Evolutionary conservation across 169 alveolate species (phyloP), one percentile per base, ranked within the genome.

Genomic region (Babesia bigemina): DNA sequence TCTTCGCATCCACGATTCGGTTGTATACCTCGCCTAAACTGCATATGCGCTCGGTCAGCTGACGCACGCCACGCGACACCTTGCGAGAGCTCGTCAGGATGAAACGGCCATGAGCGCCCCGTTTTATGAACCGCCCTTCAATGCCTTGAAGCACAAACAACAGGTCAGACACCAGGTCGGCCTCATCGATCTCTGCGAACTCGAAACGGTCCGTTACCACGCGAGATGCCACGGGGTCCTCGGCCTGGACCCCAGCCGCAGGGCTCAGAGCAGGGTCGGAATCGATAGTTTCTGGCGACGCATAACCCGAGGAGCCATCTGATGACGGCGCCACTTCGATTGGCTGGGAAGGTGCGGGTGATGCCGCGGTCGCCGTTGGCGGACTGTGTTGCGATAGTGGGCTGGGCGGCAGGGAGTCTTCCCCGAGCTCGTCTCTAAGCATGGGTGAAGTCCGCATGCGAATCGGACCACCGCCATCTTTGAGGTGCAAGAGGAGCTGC

Each of bases 41-140:
- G 39, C 66, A 60, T 24, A 71, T 79, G 70, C 75, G 73, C 16
- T 59, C 36, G 21, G 74, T 61, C 28, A 69, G 55, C 52, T 70
- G 67, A 13, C 75, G 60, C 16, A 67, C 73, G 33, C 76, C 75
- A 11, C 58, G 36, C 11, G 87, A 67, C 26, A 79, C 75, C 50
- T 69, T 63, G 33, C 62, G 59, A 21, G 14, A 21, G 10, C 62
- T 13, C 22, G 70, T 44, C 22, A 79, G 58, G 24, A 28, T 47
- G 53, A 61, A 69, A n/a, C 60, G 49, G 19, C 73, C 75, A 29
- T 55, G 26, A n/a, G 14, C 57, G 10, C 26, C 74, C 19, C 59
- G 52, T 55, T 60, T 79, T 21, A 79, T 42, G 60, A 59, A 79
- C 12, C 82, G 70, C 21, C 76, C 83, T 22, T 79, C 83, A 12